Base-by-base conservation (phyloP, 768 basidiomycete genomes). In the Termitomyces eurrhizus region DNA sequence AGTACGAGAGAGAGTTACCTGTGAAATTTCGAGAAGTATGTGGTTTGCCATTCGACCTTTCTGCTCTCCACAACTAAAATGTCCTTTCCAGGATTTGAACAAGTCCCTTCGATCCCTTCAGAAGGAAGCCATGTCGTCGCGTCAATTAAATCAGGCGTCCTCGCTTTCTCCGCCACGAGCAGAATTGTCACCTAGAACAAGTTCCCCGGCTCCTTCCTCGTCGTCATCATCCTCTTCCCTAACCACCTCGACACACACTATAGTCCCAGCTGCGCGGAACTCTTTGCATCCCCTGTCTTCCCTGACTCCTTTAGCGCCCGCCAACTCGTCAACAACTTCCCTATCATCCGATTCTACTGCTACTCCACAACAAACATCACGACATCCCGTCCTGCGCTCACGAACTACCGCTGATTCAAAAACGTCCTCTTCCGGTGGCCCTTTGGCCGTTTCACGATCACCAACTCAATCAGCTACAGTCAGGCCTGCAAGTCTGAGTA, bases 221-320 rank as follows among this genome's bases (percentile, higher is more conserved):
- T 80, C 83, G 0, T 84, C 85, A 0, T 89, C 89, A 0, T 84
- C 84, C 0, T 88, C 90, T 0, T 88, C 88, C 4, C 74, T 87
- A 35, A 89, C 88, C 8, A 79, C 82, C 3, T 91, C 89, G 0
- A 89, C 86, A 29, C 87, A 86, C 63, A 92, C 90, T 4, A 79
- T 85, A 2, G 85, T 88, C 24, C 89, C 89, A 16, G 42, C 78
- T 75, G 14, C 74, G 1, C 68, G 69, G 16, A 67, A 66, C 29
- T 53, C 65, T 2, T 39, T 71, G 69, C 24, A 66, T 59, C 37
- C 72, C 61, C 58, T 64, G 60, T 62, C 68, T 64, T 60, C 68
- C 37, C 56, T 73, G 45, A 68, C 72, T 13, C 60, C 68, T 12
- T 55, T 72, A 8, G 57, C 69, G 24, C 66, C 72, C 59, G 59